Evolutionary conservation across 768 basidiomycete genomes (phyloP), one percentile per base, ranked within the genome.

Genomic region (Pleurotus tuber-regium): DNA sequence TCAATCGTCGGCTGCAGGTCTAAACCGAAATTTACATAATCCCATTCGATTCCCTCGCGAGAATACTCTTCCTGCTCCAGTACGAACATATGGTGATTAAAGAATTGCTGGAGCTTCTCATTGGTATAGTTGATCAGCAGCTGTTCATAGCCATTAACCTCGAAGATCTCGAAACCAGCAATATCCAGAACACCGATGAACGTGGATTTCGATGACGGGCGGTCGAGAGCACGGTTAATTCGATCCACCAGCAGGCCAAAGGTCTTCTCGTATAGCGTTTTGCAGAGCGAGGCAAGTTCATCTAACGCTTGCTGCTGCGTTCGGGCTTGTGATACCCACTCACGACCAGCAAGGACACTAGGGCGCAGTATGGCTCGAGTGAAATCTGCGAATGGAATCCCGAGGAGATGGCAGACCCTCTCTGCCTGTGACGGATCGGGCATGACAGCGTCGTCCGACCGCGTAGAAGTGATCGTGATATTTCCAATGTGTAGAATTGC

Each of bases 31-130:
- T 98, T 98, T 68, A 95, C 87, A 61, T 95, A 97, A 62, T 95
- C 86, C 97, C 97, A 99, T 51, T 94, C 86, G 67, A 99, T 99
- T 16, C 86, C 86, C 66, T 99, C 97, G 16, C 97, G 82, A 14
- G 92, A 80, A 69, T 99, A 98, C 66, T 99, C 97, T 65, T 99
- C 97, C 64, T 99, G 97, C 73, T 99, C 97, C 28, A 98, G 83
- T 31, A 97, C 92, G 69, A 99, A 98, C 97, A 98, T 98, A 66
- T 98, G 97, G 68, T 98, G 93, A 62, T 98, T 99, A 80, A 94
- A 94, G 69, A 92, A 92, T 67, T 98, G 96, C 66, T 98, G 96
- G 7, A 98, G 79, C 63, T 90, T 96, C 79, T 99, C 97, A 74
- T 99, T 99, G 38, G 96, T 98, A 62, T 91, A 96, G 64, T 99